Conservation (phyloP, 352 stramenopile species). For the Globisporangium solare region DNA sequence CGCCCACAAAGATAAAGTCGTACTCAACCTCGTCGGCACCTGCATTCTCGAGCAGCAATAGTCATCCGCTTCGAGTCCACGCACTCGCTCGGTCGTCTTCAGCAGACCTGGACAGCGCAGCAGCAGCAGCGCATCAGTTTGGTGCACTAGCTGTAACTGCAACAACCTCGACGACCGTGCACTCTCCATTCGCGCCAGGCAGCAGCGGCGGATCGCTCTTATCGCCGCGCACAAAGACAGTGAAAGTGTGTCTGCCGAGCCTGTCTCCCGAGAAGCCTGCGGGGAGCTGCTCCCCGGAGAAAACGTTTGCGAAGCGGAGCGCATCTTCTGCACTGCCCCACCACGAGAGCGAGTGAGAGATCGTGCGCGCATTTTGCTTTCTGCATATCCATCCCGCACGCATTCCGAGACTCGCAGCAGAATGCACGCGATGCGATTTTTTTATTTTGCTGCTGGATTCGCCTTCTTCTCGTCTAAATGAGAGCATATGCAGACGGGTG, state of each 20-base stretch:
- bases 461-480: too few relatives aligned
- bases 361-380: too few relatives aligned
- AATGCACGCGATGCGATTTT: background rate
- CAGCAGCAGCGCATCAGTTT: background rate
- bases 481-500: too few relatives aligned
- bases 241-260: constrained; percentile 46
- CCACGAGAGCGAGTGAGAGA: constrained; percentile 3
- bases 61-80: background rate
- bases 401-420: background rate
- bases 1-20: constrained; percentile 10
- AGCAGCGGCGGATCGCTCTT: background rate
- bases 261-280: constrained; percentile 50
- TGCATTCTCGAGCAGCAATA: background rate
- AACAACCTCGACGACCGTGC: background rate
- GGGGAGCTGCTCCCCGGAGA: constrained; percentile 34
- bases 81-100: constrained; percentile 13
- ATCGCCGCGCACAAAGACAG: constrained; percentile 6
- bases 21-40: constrained; percentile 12
- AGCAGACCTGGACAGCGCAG: constrained; percentile 4
- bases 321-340: constrained; percentile 2
- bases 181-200: background rate
- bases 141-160: background rate
- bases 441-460: background rate
- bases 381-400: background rate
- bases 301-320: constrained; percentile 24